These are phyloP conservation scores for Lyophyllum atratum DNA, from an alignment of 768 basidiomycete genomes.

Conservation along the genomic window DNA sequence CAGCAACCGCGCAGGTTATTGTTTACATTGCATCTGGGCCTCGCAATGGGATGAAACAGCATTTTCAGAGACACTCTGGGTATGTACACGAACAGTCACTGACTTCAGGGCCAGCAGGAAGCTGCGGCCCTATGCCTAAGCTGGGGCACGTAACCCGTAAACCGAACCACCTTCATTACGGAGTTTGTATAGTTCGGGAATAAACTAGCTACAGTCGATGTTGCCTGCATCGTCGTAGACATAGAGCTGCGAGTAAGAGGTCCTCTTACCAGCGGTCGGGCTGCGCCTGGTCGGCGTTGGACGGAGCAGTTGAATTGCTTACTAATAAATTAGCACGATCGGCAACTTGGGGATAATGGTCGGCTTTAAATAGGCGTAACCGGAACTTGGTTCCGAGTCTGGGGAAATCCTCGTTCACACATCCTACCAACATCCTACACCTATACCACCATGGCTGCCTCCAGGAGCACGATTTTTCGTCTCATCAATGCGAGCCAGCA, in stretches of 20 bases:
- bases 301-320: neutral
- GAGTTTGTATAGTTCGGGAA: too few relatives aligned
- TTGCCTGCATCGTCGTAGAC: neutral
- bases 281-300: too few relatives aligned
- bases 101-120: too few relatives aligned
- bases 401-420: constrained; percentile 8
- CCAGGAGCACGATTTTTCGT: constrained; percentile 65
- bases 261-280: too few relatives aligned
- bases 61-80: too few relatives aligned
- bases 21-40: neutral
- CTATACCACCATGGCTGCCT: constrained; percentile 43
- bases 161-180: too few relatives aligned
- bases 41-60: neutral
- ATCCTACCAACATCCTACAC: neutral
- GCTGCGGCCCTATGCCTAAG: too few relatives aligned
- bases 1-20: neutral
- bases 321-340: constrained; percentile 1
- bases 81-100: neutral
- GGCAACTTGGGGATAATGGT: constrained; percentile 5
- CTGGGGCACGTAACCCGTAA: too few relatives aligned
- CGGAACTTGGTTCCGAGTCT: constrained; percentile 1
- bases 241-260: neutral
- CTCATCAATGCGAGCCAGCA: constrained; percentile 79
- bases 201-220: neutral
- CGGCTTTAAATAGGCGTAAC: neutral